Evolutionary conservation across 495 filamentous ascomycete species (phyloP).

Genomic region (Wilcoxina mikolae): DNA sequence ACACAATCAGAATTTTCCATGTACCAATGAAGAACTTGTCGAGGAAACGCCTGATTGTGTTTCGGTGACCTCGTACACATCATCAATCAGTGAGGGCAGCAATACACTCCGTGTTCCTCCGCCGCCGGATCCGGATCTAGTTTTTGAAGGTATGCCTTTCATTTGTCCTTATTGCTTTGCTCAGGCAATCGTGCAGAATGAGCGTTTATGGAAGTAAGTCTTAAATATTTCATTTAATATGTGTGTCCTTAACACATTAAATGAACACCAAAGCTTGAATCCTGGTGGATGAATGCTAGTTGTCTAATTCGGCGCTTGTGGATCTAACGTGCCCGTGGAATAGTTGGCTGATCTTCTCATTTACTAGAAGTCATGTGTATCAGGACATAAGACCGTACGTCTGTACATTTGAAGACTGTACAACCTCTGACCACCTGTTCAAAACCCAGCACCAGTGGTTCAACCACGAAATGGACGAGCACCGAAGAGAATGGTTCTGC

Average conservation of each 20-base stretch:
- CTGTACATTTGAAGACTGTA: slow-evolving; percentile 12
- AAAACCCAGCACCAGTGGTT: no score
- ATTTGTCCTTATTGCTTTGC: slow-evolving; percentile 5
- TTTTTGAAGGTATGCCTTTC: neutral
- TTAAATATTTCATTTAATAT: neutral
- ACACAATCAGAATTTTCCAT: no score
- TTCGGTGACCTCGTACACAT: slow-evolving; percentile 3
- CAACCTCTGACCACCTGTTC: slow-evolving; percentile 4
- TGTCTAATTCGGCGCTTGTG: no score
- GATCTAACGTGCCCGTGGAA: no score
- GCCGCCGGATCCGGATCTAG: neutral
- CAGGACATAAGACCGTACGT: slow-evolving; percentile 13
- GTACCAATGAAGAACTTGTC: neutral
- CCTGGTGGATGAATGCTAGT: no score
- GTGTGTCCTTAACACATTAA: neutral
- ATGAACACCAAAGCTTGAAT: no score
- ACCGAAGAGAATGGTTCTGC: no score
- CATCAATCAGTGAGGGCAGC: neutral
- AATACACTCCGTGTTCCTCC: slow-evolving; percentile 9
- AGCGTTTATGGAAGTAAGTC: slow-evolving; percentile 7
- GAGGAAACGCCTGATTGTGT: no score
- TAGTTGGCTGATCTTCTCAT: neutral
- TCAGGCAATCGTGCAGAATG: no score
- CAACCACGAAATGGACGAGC: no score
- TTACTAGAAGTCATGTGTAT: slow-evolving; percentile 8